These are phyloP conservation scores for Penicillium sp. DNA, from an alignment of 2,329 filamentous ascomycete genomes.

Conservation along the genomic window DNA sequence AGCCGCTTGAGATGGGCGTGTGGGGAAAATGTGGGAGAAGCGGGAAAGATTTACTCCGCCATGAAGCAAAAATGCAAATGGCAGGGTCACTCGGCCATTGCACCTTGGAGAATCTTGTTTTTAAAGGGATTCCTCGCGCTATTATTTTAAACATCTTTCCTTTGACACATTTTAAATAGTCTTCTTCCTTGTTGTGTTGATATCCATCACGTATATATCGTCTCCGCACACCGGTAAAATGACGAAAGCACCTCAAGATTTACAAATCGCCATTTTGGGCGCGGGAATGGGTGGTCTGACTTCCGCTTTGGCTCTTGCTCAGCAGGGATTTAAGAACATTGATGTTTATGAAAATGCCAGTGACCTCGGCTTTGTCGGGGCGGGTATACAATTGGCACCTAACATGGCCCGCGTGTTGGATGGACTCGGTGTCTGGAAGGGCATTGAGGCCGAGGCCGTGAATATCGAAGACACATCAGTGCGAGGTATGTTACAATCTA, in stretches of 20 bases:
- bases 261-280: slow-evolving; percentile 50
- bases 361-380: slow-evolving; percentile 76
- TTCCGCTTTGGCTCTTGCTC: slow-evolving; percentile 69
- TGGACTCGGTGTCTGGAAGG: slow-evolving; percentile 68
- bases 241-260: slow-evolving; percentile 31
- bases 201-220: background rate
- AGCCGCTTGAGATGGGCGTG: slow-evolving; percentile 11
- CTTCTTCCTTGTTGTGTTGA: background rate
- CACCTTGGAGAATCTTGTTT: background rate
- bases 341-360: slow-evolving; percentile 72
- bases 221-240: slow-evolving; percentile 21
- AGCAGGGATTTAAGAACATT: slow-evolving; percentile 72
- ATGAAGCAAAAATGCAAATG: slow-evolving; percentile 2
- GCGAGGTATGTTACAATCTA: slow-evolving; percentile 50
- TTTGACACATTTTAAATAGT: background rate
- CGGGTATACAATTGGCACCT: slow-evolving; percentile 79
- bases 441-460: slow-evolving; percentile 69
- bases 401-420: slow-evolving; percentile 79
- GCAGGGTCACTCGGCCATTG: slow-evolving; percentile 9
- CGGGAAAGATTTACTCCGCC: slow-evolving; percentile 28
- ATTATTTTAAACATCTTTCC: background rate
- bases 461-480: slow-evolving; percentile 71
- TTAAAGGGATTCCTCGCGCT: slow-evolving; percentile 8
- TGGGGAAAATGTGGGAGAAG: slow-evolving; percentile 27
- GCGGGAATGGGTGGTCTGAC: slow-evolving; percentile 75